A percentile compares a stretch with the other conserved stretches of the same genome.
Evolutionary conservation across 805 yeast genomes (phyloP).

Genomic region (Monosporozyma yasuniensis): DNA sequence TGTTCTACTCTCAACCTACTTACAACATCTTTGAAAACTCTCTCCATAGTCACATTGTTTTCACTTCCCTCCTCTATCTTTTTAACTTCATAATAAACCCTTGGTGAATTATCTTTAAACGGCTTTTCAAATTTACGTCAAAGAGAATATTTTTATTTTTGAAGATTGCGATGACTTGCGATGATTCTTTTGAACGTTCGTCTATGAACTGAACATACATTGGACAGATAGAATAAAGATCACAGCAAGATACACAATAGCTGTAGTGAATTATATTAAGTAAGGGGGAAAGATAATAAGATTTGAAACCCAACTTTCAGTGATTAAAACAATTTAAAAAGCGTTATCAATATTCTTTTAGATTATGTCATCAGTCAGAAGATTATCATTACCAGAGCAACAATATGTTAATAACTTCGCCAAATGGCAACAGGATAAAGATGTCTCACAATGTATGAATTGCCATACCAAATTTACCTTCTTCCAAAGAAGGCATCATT

Average conservation of each 20-base stretch:
- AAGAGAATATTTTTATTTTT: background rate
- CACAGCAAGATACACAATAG: background rate
- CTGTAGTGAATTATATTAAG: background rate
- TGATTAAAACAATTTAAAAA: background rate
- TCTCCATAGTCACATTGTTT: background rate
- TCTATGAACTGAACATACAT: too few relatives aligned
- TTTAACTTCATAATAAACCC: background rate
- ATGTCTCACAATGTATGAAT: conserved; percentile 33
- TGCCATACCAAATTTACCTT: conserved; percentile 41
- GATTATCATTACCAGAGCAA: background rate
- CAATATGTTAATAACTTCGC: conserved; percentile 14
- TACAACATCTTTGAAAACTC: background rate
- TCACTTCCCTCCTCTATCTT: background rate
- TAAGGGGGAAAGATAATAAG: too few relatives aligned
- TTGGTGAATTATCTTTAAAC: background rate
- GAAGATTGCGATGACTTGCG: background rate
- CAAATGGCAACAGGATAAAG: conserved; percentile 27
- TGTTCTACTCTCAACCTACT: background rate
- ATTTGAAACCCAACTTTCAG: background rate
- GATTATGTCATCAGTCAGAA: background rate
- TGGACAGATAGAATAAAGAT: background rate
- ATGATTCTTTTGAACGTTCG: background rate
- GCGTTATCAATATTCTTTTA: background rate
- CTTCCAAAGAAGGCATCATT: conserved; percentile 56
- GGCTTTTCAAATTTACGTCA: background rate